Evolutionary conservation across 805 yeast genomes (phyloP).

Genomic region (Isabelozyma heimii): DNA sequence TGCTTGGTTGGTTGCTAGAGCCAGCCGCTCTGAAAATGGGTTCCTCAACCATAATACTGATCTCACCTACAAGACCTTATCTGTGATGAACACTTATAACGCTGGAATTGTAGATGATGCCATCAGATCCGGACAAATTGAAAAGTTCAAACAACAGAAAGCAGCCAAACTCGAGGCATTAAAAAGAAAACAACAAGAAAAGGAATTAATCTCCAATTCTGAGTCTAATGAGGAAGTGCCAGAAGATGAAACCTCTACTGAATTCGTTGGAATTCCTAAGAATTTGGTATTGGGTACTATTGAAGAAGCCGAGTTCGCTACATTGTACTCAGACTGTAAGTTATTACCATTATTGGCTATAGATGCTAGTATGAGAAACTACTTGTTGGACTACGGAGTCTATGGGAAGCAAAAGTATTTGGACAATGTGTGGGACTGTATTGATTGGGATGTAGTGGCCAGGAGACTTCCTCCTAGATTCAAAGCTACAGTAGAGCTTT

Average conservation of each 20-base stretch:
- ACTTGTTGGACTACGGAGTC: constrained; percentile 73
- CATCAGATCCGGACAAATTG: constrained; percentile 50
- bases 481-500: constrained; percentile 3
- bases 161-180: constrained; percentile 26
- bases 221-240: neutral
- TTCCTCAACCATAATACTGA: constrained; percentile 5
- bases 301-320: constrained; percentile 39
- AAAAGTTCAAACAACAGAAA: constrained; percentile 37
- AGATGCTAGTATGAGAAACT: constrained; percentile 70
- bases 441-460: constrained; percentile 42
- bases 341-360: constrained; percentile 64
- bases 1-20: constrained; percentile 81
- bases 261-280: constrained; percentile 3
- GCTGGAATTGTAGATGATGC: constrained; percentile 80
- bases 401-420: constrained; percentile 47
- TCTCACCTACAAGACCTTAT: constrained; percentile 44
- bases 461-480: constrained; percentile 33
- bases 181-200: constrained; percentile 20
- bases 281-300: constrained; percentile 32
- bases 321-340: constrained; percentile 34
- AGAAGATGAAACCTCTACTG: neutral
- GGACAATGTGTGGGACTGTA: constrained; percentile 43
- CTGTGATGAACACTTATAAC: constrained; percentile 79
- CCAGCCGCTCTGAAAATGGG: constrained; percentile 16
- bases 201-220: constrained; percentile 4